Base-by-base conservation (phyloP, 1,284 basidiomycete genomes). In the Grifola frondosa region DNA sequence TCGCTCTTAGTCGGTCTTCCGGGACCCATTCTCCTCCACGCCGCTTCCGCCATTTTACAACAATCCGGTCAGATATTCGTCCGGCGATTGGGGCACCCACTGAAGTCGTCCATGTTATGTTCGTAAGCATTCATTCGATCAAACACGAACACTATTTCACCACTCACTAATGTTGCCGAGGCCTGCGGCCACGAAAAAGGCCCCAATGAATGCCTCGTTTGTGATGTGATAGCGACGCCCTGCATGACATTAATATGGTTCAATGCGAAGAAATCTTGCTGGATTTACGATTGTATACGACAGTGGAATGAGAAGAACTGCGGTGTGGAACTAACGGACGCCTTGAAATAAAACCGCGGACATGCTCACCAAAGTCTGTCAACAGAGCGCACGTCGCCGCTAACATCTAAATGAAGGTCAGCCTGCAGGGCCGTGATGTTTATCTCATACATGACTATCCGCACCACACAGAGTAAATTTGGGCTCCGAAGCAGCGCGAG, bases 181-280 rank as follows among this genome's bases (percentile, higher is more conserved):
- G 1, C 83, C 81, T 6, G 62, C 69, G 0, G 77, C 73, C 16
- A 83, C 63, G 57, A 80, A 83, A 42, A 80, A 69, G 3, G 68
- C 66, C 5, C 84, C 82, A 11, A 81, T 64, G 15, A 80, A 28
- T 0, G 74, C 78, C 36, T 74, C 68, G 54, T 78, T 81, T 11
- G 59, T 60, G 35, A 86, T 79, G 37, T 70, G 62, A 56, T 84
- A 88, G n/a, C n/a, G n/a, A n/a, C 68, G 29, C 77, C 77, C 78
- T 84, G 28, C 13, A 12, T 9, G 2, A 34, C 20, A 11, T 7
- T 4, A 4, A 5, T 21, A 9, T 16, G 6, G 6, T 9, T n/a
- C 5, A 24, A n/a, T n/a, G n/a, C n/a, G n/a, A n/a, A n/a, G n/a
- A n/a, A n/a, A 36, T 10, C 9, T 5, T 1, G 5, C n/a, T 17